phyloP scores from a whole-genome alignment of 352 stramenopile species.

The Phytopythium aichiense region DNA sequence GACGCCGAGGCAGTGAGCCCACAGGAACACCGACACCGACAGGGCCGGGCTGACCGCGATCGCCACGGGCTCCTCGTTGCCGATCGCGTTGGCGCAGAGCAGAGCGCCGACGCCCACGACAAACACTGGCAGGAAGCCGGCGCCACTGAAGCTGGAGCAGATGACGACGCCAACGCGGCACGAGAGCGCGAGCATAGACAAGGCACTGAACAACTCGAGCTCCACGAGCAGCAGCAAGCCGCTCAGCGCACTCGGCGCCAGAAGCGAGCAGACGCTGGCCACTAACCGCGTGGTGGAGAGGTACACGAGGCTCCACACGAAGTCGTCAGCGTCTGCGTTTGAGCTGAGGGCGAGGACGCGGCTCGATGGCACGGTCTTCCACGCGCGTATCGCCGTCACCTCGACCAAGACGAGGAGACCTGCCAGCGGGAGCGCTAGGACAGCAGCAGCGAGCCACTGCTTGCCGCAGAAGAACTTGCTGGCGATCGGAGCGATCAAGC shows the following conservation, averaged over 20 bases:
- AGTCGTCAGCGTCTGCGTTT: background rate
- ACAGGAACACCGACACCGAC: background rate
- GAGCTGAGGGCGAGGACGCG: background rate
- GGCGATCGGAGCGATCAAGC: background rate
- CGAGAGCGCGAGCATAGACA: background rate
- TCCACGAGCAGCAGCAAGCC: slow-evolving; percentile 1
- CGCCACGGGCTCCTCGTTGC: background rate
- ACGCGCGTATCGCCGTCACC: background rate
- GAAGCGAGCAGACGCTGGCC: background rate
- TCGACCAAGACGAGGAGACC: background rate
- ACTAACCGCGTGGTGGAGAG: background rate
- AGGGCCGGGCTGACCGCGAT: background rate
- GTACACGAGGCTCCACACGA: background rate
- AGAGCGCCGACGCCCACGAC: background rate
- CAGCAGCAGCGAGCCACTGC: background rate
- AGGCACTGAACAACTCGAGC: slow-evolving; percentile 5
- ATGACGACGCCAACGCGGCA: background rate
- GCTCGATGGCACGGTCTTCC: background rate
- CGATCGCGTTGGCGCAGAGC: background rate
- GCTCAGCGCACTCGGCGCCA: background rate
- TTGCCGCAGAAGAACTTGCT: background rate
- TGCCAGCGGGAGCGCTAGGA: background rate
- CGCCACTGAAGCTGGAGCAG: background rate
- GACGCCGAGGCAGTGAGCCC: background rate
- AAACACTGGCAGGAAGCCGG: background rate